These are phyloP conservation scores for Nepenthes gracilis DNA, from an alignment of 148 eudicot genomes.

Conservation along the genomic window DNA sequence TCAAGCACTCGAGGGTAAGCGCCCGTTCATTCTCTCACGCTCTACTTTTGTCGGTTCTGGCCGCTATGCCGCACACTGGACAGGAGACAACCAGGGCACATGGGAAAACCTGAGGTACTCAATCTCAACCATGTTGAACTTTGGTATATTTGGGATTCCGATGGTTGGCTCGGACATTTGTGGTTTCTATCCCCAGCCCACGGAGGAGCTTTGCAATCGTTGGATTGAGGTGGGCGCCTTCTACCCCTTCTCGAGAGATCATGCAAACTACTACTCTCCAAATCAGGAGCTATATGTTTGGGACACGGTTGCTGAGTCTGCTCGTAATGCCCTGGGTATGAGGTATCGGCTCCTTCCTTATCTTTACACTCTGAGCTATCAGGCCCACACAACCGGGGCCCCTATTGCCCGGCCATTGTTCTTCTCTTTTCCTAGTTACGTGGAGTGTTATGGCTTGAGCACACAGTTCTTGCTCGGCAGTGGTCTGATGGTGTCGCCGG, in stretches of 20 bases:
- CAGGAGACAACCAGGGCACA: slow-evolving; percentile 87
- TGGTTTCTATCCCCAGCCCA: slow-evolving; percentile 87
- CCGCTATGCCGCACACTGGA: slow-evolving; percentile 89
- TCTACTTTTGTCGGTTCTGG: slow-evolving; percentile 93
- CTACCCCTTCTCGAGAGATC: slow-evolving; percentile 95
- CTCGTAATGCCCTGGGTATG: slow-evolving; percentile 90
- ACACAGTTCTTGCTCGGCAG: slow-evolving; percentile 84
- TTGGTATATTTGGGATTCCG: slow-evolving; percentile 88
- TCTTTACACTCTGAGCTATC: slow-evolving; percentile 78
- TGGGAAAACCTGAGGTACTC: slow-evolving; percentile 76
- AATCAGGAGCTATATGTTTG: slow-evolving; percentile 92
- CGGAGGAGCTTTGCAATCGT: slow-evolving; percentile 93
- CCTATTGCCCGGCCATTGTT: slow-evolving; percentile 89
- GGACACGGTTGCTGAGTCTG: slow-evolving; percentile 82
- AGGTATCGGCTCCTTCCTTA: slow-evolving; percentile 87
- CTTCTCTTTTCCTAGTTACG: slow-evolving; percentile 62
- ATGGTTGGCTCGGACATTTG: slow-evolving; percentile 98
- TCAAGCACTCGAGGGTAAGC: slow-evolving; percentile 61
- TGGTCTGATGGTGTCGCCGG: slow-evolving; percentile 85
- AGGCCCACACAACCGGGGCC: slow-evolving; percentile 73
- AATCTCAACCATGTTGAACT: slow-evolving; percentile 79
- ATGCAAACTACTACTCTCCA: slow-evolving; percentile 87
- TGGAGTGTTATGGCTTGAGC: slow-evolving; percentile 60
- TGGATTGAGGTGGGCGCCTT: slow-evolving; percentile 97
- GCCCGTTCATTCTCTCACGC: slow-evolving; percentile 78